phyloP scores from a whole-genome alignment of 208 protist species.

The Trypanosoma platydactyli region DNA sequence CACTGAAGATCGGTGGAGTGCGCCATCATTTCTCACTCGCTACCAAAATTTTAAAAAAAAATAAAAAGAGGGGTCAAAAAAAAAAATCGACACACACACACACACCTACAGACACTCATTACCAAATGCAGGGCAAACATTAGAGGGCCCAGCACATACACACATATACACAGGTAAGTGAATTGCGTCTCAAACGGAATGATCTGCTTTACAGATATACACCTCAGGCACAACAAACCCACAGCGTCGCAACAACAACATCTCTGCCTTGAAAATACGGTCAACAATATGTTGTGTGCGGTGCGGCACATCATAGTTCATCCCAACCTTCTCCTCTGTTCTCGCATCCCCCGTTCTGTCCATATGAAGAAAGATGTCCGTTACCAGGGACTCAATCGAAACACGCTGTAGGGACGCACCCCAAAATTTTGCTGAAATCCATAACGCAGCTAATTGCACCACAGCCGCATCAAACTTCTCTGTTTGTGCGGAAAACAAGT shows the following conservation, averaged over 20 bases:
- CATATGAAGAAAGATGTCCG: constrained; percentile 16
- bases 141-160: background rate
- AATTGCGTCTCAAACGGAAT: background rate
- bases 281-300: constrained; percentile 14
- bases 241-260: constrained; percentile 33
- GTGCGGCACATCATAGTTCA: no score
- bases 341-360: background rate
- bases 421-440: constrained; percentile 37
- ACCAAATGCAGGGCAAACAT: background rate
- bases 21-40: constrained; percentile 42
- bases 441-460: constrained; percentile 16
- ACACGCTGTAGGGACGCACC: constrained; percentile 31
- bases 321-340: background rate
- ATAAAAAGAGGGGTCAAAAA: constrained; percentile 10
- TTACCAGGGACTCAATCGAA: constrained; percentile 27
- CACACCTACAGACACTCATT: background rate
- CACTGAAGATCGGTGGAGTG: constrained; percentile 89
- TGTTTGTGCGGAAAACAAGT: constrained; percentile 11
- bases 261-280: constrained; percentile 27
- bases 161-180: constrained; percentile 2
- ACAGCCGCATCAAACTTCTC: constrained; percentile 10
- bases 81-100: background rate
- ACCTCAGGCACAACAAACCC: constrained; percentile 33
- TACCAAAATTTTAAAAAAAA: background rate
- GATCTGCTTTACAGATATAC: background rate